These are phyloP conservation scores for Aspergillus saccharolyticus DNA, from an alignment of 495 filamentous ascomycete genomes.

Conservation along the genomic window DNA sequence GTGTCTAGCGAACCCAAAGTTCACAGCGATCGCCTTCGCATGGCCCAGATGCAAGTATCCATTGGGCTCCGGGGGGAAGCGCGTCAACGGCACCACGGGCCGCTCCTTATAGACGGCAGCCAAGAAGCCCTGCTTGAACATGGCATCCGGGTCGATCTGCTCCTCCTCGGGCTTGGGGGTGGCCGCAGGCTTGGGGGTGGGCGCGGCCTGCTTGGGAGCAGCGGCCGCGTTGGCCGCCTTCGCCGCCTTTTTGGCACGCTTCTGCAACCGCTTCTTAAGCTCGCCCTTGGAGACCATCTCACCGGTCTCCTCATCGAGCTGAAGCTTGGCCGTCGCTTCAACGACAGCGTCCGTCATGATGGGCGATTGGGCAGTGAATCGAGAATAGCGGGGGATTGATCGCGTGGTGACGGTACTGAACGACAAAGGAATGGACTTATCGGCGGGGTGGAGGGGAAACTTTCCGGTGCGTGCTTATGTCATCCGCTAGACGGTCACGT, in stretches of 20 bases:
- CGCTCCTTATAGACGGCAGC: conserved; percentile 74
- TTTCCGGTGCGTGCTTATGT: not conserved
- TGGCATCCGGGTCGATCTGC: conserved; percentile 58
- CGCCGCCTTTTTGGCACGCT: conserved; percentile 56
- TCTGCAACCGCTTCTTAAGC: conserved; percentile 61
- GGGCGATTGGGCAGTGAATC: not conserved
- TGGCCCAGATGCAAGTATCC: conserved; percentile 81
- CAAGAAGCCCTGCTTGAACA: conserved; percentile 85
- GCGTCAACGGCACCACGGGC: conserved; percentile 58
- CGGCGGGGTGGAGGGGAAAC: conserved; percentile 5
- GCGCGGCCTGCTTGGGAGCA: conserved; percentile 30
- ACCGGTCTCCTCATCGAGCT: conserved; percentile 60
- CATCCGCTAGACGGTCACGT: not conserved
- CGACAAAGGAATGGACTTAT: too few species aligned
- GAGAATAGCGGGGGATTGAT: not conserved
- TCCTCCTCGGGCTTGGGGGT: conserved; percentile 35
- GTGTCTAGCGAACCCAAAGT: conserved; percentile 89
- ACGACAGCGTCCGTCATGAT: conserved; percentile 53
- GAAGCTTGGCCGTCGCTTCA: conserved; percentile 51
- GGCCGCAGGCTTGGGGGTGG: conserved; percentile 30
- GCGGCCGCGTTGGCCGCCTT: conserved; percentile 32
- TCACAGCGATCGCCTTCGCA: conserved; percentile 92
- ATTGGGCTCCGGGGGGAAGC: conserved; percentile 89
- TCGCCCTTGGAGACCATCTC: conserved; percentile 63
- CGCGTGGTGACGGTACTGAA: not conserved